Percentiles rank a stretch among this genome's conserved stretches.
phyloP scores from a whole-genome alignment of 306 rosid genomes.

The Pueraria montana region DNA sequence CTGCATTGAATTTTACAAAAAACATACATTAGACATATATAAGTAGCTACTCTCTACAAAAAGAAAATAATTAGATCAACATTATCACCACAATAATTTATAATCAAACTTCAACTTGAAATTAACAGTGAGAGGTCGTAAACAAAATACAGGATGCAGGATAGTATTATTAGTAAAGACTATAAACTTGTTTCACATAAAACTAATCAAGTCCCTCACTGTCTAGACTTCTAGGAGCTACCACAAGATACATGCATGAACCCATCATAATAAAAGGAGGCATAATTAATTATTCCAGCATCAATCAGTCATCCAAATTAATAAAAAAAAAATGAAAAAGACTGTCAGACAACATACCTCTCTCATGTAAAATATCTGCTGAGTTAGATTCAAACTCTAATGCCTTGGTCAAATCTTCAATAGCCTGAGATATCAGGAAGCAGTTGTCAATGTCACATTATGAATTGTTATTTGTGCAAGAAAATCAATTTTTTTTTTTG shows the following conservation, averaged over 20 bases:
- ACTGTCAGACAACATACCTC: slow-evolving; percentile 67
- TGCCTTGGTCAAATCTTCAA: slow-evolving; percentile 88
- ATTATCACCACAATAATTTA: slow-evolving; percentile 26
- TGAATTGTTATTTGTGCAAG: slow-evolving; percentile 37
- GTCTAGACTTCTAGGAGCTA: slow-evolving; percentile 26
- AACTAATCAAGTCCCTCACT: slow-evolving; percentile 16
- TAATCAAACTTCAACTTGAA: slow-evolving; percentile 31
- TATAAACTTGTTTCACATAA: slow-evolving; percentile 19
- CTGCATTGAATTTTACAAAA: slow-evolving; percentile 59
- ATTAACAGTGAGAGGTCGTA: slow-evolving; percentile 2
- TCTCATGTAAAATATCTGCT: slow-evolving; percentile 86
- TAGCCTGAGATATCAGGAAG: slow-evolving; percentile 67
- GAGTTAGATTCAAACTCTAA: slow-evolving; percentile 87
- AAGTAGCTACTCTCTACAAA: slow-evolving; percentile 11
- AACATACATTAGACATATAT: slow-evolving; percentile 9
- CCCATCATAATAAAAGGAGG: slow-evolving; percentile 9
- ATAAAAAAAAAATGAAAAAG: slow-evolving; percentile 8
- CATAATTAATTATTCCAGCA: background rate
- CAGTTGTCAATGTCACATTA: slow-evolving; percentile 30
- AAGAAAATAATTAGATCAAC: background rate
- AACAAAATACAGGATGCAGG: slow-evolving; percentile 8
- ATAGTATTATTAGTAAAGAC: slow-evolving; percentile 22
- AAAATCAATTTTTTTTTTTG: too few relatives aligned
- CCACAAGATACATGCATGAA: slow-evolving; percentile 31
- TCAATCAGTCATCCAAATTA: slow-evolving; percentile 19